These are phyloP conservation scores for Cladosporium sp. DNA, from an alignment of 2,329 filamentous ascomycete species.

Conservation along the genomic window DNA sequence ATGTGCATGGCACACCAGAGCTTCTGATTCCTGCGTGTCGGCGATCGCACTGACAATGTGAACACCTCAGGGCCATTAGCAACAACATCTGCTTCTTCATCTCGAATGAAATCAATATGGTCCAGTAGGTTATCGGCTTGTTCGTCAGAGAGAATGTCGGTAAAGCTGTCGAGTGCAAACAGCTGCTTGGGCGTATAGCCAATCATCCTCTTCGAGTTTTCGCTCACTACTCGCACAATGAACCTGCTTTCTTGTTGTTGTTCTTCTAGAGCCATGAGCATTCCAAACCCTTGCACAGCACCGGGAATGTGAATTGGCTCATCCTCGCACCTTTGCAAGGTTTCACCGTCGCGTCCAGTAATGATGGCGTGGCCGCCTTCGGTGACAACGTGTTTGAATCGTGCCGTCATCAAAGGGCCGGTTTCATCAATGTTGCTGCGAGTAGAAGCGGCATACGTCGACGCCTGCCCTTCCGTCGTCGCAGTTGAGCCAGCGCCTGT, in stretches of 20 bases:
- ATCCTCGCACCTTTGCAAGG: constrained; percentile 78
- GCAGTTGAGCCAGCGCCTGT: constrained; percentile 13
- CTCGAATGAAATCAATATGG: constrained; percentile 81
- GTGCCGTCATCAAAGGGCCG: constrained; percentile 58
- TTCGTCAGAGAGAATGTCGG: constrained; percentile 79
- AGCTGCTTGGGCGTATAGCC: constrained; percentile 74
- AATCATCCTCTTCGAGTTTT: constrained; percentile 72
- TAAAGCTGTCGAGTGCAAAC: constrained; percentile 70
- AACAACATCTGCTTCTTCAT: constrained; percentile 72
- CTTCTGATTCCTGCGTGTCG: constrained; percentile 54
- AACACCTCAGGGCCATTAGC: constrained; percentile 83
- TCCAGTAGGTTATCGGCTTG: constrained; percentile 79
- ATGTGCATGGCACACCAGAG: constrained; percentile 87
- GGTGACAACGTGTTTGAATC: constrained; percentile 74
- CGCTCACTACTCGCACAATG: constrained; percentile 69
- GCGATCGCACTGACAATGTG: constrained; percentile 65
- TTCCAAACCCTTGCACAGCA: constrained; percentile 74
- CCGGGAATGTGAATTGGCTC: constrained; percentile 87
- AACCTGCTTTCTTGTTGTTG: constrained; percentile 61
- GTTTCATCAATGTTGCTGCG: constrained; percentile 39
- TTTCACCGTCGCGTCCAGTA: constrained; percentile 68
- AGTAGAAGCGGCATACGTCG: constrained; percentile 25
- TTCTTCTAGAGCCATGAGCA: constrained; percentile 70
- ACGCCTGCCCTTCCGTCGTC: constrained; percentile 15
- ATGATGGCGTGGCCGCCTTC: constrained; percentile 78